Conservation (phyloP, 2,329 filamentous ascomycete species). For the Aaosphaeria arxii region DNA sequence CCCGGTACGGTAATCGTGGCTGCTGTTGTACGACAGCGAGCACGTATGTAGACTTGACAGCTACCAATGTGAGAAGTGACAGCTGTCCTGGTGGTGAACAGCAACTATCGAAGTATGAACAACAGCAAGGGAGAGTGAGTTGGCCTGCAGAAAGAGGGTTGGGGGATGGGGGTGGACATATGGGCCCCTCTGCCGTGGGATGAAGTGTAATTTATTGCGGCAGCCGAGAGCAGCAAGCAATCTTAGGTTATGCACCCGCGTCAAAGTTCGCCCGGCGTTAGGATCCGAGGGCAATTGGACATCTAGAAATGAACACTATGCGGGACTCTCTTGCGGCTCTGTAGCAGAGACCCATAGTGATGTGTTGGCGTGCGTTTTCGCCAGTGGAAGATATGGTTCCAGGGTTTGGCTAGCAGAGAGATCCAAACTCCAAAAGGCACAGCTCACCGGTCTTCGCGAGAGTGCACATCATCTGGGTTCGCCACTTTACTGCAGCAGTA, state of each 20-base stretch:
- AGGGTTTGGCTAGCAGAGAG: conserved; percentile 35
- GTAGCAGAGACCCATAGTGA: conserved; percentile 56
- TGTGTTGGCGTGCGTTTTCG: conserved; percentile 85
- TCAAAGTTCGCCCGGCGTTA: conserved; percentile 49
- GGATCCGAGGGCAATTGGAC: conserved; percentile 46
- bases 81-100: conserved; percentile 30
- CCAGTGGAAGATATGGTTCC: conserved; percentile 63
- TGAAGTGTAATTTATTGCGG: conserved; percentile 40
- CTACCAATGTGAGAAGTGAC: conserved; percentile 36
- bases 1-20: conserved; percentile 30
- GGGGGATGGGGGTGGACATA: conserved; percentile 22
- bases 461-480: conserved; percentile 29
- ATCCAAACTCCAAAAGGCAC: conserved; percentile 35
- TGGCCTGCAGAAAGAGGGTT: conserved; percentile 36
- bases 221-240: conserved; percentile 37
- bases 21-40: conserved; percentile 35
- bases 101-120: conserved; percentile 28
- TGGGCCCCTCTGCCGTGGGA: conserved; percentile 34
- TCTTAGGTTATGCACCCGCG: conserved; percentile 35
- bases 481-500: conserved; percentile 37
- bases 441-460: conserved; percentile 36
- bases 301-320: conserved; percentile 37
- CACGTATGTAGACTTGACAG: conserved; percentile 28
- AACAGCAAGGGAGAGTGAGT: conserved; percentile 33
- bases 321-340: conserved; percentile 43